Base-by-base conservation (phyloP, 495 filamentous ascomycete species). In the Penicillium fimorum region DNA sequence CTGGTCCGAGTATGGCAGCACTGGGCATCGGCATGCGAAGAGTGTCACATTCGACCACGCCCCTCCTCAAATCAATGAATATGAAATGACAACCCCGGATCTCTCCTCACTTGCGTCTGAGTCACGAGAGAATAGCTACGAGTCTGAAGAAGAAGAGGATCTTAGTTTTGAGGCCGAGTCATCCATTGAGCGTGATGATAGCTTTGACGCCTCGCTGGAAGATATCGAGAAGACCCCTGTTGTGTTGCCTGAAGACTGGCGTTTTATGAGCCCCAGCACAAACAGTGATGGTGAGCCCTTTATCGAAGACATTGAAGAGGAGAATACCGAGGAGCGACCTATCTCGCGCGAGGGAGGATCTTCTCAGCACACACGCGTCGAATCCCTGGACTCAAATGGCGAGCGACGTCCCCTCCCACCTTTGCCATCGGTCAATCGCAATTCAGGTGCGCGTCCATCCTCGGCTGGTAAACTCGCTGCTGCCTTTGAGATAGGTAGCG, bases 161-260 rank as follows among this genome's bases (percentile, higher is more conserved):
- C 76, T 85, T 29, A 87, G 87, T 67, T 92, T 93, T 62, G 82
- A 86, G 46, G 79, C 80, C 18, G 85, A 84, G 30, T 85, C 83
- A 5, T 86, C 79, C 3, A 69, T 83, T 12, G 84, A 88, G 49
- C 83, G 82, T 30, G 91, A 96, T 41, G 92, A 96, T 67, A 96
- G 91, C 71, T 96, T 96, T 63, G 92, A 96, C 70, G 91, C 87
- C 4, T 93, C 90, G 4, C 80, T 96, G 24, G 93, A 97, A 71
- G 94, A 98, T 65, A 89, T 90, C 18, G 91, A 96, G 61, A 96
- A 97, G 75, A 97, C 95, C 1, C 93, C 94, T 3, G 95, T 98
- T 20, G 94, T 98, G 27, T 82, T 95, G 45, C 94, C 94, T 3
- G 95, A 97, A 61, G 91, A 96, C 63, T 98, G 94, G 94, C 83